phyloP scores from a whole-genome alignment of 257 asterid species.

The Solanum arcanum region DNA sequence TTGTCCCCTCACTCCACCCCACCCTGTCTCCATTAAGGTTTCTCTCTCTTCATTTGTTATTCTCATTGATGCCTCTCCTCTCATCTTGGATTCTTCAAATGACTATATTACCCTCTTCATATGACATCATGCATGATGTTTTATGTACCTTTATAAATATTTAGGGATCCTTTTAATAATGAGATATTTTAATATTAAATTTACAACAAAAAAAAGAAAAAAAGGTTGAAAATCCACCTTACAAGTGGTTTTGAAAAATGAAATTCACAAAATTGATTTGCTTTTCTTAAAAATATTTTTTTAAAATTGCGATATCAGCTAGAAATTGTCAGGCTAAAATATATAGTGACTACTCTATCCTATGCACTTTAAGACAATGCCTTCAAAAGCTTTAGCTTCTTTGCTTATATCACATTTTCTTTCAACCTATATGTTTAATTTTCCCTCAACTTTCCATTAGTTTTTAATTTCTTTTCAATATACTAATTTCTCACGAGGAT shows the following conservation, averaged over 20 bases:
- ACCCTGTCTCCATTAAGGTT: slow-evolving; percentile 27
- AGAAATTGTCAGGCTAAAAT: not conserved
- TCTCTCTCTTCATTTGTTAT: not conserved
- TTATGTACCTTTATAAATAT: not conserved
- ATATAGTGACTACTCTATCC: not conserved
- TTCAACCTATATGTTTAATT: not conserved
- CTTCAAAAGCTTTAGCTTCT: not conserved
- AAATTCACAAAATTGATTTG: too few species aligned
- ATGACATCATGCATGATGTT: slow-evolving; percentile 30
- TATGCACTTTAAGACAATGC: not conserved
- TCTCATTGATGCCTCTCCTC: not conserved
- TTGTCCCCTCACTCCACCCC: not conserved
- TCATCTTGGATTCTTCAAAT: not conserved
- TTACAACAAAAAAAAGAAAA: too few species aligned
- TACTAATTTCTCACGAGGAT: not conserved
- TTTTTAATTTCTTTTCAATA: not conserved
- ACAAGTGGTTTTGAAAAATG: too few species aligned
- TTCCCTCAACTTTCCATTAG: not conserved
- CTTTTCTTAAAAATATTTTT: too few species aligned
- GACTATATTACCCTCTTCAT: not conserved
- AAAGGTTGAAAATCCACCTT: too few species aligned
- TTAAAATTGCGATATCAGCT: not conserved
- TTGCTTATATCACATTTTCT: not conserved
- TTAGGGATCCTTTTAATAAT: not conserved
- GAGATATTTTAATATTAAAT: not conserved